These are phyloP conservation scores for Boletus bicolor DNA, from an alignment of 768 basidiomycete genomes.

Conservation along the genomic window DNA sequence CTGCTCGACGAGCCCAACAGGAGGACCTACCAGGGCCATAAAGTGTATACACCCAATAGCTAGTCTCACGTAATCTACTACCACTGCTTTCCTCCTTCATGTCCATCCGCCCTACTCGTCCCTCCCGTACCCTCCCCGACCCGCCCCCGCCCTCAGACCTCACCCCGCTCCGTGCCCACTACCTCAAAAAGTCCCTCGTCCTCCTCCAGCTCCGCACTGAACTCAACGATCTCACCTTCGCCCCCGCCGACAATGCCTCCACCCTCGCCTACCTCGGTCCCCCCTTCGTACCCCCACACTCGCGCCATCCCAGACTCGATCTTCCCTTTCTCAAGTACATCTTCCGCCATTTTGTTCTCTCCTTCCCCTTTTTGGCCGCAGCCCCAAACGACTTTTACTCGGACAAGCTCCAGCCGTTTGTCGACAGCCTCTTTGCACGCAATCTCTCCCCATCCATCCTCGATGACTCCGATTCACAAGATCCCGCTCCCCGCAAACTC, in stretches of 20 bases:
- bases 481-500: conserved; percentile 63
- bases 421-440: conserved; percentile 75
- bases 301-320: conserved; percentile 56
- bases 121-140: not conserved
- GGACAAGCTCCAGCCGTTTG: conserved; percentile 92
- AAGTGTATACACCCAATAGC: conserved; percentile 31
- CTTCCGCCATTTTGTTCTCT: conserved; percentile 89
- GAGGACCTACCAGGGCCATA: conserved; percentile 32
- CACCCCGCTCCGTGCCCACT: conserved; percentile 90
- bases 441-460: conserved; percentile 67
- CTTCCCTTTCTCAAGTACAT: conserved; percentile 87
- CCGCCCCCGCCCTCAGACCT: conserved; percentile 33
- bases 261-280: conserved; percentile 85
- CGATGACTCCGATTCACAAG: conserved; percentile 56
- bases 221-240: conserved; percentile 60
- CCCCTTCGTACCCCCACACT: conserved; percentile 75
- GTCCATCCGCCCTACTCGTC: conserved; percentile 8
- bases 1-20: conserved; percentile 37
- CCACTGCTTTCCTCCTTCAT: not conserved
- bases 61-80: conserved; percentile 15
- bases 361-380: conserved; percentile 90
- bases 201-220: conserved; percentile 84
- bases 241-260: conserved; percentile 40
- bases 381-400: conserved; percentile 93
- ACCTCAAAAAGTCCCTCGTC: conserved; percentile 95